Evolutionary conservation across 164 flowering plant genomes (phyloP).

Genomic region (Piper longum): DNA sequence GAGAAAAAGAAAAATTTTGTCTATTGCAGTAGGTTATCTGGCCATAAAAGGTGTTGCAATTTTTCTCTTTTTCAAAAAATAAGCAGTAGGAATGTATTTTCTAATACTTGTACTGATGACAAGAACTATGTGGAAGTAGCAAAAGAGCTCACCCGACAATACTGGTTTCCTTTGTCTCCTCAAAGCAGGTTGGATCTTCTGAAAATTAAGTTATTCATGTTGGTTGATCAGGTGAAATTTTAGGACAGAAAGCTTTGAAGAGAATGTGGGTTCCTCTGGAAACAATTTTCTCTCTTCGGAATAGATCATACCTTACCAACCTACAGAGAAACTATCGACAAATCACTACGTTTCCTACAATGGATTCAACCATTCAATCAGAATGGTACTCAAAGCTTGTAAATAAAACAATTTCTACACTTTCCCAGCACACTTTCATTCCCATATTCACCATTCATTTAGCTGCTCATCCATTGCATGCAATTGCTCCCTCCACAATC

Average conservation of each 20-base stretch:
- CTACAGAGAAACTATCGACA: background rate
- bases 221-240: background rate
- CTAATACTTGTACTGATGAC: too few relatives aligned
- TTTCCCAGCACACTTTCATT: too few relatives aligned
- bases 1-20: background rate
- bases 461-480: too few relatives aligned
- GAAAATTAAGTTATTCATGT: too few relatives aligned
- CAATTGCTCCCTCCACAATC: background rate
- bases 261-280: background rate
- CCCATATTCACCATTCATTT: background rate
- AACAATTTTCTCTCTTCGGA: background rate
- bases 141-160: too few relatives aligned
- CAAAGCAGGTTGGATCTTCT: conserved; percentile 23
- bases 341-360: background rate
- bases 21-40: too few relatives aligned
- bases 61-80: conserved; percentile 8
- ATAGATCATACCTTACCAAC: background rate
- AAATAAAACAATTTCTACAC: too few relatives aligned
- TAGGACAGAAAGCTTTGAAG: background rate
- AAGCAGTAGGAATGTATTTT: too few relatives aligned
- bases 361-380: background rate
- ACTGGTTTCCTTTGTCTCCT: conserved; percentile 48
- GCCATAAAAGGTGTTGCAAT: too few relatives aligned
- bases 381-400: background rate
- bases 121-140: too few relatives aligned